Evolutionary conservation across 176 grass and related monocot genomes (phyloP).

Genomic region (Dactylis glomerata): DNA sequence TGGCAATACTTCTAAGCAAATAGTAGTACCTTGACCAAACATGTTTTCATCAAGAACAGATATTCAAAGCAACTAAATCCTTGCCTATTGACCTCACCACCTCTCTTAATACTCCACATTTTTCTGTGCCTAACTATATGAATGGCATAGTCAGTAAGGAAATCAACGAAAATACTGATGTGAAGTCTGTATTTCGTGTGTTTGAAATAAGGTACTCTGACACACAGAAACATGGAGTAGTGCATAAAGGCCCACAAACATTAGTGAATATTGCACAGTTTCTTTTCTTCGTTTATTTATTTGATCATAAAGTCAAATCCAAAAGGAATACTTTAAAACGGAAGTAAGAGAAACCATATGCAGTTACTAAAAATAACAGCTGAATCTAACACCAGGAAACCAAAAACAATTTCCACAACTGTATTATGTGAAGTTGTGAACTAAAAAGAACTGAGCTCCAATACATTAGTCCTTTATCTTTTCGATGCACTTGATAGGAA

Average conservation of each 20-base stretch:
- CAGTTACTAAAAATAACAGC: not conserved
- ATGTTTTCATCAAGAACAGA: not conserved
- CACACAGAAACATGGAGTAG: not conserved
- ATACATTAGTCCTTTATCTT: not conserved
- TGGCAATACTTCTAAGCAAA: not conserved
- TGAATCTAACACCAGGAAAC: not conserved
- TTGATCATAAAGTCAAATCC: not conserved
- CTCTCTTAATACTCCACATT: not conserved
- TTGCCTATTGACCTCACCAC: not conserved
- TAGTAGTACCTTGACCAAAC: not conserved
- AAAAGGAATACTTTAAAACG: not conserved
- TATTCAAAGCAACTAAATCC: not conserved
- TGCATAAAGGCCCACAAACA: not conserved
- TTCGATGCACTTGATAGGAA: not conserved
- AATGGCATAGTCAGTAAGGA: not conserved
- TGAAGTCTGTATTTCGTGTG: not conserved
- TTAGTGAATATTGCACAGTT: not conserved
- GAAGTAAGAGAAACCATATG: not conserved
- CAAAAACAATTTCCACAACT: not conserved
- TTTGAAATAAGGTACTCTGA: not conserved
- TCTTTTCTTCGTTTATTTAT: not conserved
- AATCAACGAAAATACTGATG: not conserved
- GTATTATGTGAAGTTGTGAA: not conserved
- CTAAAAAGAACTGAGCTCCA: not conserved
- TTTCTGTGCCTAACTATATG: not conserved